Evolutionary conservation across 192 early-diverging fungal species (phyloP).

Genomic region (Gaertneriomyces sp.): DNA sequence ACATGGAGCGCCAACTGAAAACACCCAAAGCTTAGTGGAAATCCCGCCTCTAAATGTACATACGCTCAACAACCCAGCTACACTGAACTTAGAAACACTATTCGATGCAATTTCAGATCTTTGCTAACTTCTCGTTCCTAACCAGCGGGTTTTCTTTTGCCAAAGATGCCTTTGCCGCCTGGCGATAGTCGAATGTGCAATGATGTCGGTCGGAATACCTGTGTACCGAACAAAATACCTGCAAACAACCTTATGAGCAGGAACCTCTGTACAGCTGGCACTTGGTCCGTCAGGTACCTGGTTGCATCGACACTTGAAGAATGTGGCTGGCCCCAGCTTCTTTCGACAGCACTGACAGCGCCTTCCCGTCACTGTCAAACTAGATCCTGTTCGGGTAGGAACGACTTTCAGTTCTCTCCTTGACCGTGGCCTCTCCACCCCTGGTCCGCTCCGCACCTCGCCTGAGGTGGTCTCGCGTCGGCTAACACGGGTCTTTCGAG

Average conservation of each 20-base stretch:
- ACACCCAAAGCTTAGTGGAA: neutral
- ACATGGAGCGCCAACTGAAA: constrained; percentile 10
- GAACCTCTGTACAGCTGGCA: neutral
- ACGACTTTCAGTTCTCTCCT: constrained; percentile 12
- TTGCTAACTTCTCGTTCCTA: constrained; percentile 45
- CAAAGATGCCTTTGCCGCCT: constrained; percentile 36
- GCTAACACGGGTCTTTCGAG: too few species aligned
- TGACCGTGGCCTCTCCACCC: constrained; percentile 18
- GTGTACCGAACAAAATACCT: constrained; percentile 50
- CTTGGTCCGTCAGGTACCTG: constrained; percentile 7
- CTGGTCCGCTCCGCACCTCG: too few species aligned
- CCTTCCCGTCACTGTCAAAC: constrained; percentile 2
- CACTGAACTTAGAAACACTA: too few species aligned
- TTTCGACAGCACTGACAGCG: constrained; percentile 46
- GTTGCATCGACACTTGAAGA: constrained; percentile 54
- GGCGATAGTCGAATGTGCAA: constrained; percentile 51
- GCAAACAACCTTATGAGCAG: neutral
- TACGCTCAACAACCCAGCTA: too few species aligned
- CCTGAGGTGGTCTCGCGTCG: too few species aligned
- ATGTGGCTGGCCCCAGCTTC: constrained; percentile 46
- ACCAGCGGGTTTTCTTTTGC: constrained; percentile 53
- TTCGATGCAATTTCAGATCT: constrained; percentile 34
- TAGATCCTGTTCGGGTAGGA: constrained; percentile 8
- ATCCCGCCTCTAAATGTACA: too few species aligned
- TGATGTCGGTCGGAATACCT: constrained; percentile 53